A percentile compares a stretch with the other conserved stretches of the same genome.
These are phyloP conservation scores for Camellia oleifera DNA, from an alignment of 179 eudicot species.

Conservation along the genomic window DNA sequence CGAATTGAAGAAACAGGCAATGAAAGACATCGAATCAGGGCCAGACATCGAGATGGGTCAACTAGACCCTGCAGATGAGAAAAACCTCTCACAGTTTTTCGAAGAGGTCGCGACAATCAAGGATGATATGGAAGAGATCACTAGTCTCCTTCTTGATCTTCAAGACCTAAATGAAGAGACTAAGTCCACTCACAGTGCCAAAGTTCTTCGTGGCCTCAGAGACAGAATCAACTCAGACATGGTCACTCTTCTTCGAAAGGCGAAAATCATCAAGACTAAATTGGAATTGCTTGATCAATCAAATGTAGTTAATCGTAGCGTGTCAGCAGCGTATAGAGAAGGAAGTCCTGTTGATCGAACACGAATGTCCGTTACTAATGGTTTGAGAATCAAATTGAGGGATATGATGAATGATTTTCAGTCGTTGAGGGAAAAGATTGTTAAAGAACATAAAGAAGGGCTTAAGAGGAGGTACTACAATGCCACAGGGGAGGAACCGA, in stretches of 20 bases:
- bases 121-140: constrained; percentile 42
- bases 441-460: constrained; percentile 52
- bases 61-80: constrained; percentile 17
- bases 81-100: constrained; percentile 54
- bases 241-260: constrained; percentile 49
- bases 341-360: constrained; percentile 58
- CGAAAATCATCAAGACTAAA: constrained; percentile 38
- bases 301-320: constrained; percentile 38
- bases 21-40: constrained; percentile 18
- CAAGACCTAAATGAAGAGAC: constrained; percentile 53
- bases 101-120: constrained; percentile 48
- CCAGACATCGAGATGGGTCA: constrained; percentile 22
- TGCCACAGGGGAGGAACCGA: constrained; percentile 52
- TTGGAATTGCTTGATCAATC: constrained; percentile 51
- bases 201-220: constrained; percentile 44
- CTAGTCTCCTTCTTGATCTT: constrained; percentile 44
- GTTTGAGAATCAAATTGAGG: constrained; percentile 49
- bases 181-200: constrained; percentile 54
- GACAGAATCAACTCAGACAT: constrained; percentile 58
- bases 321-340: constrained; percentile 34
- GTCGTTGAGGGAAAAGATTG: constrained; percentile 41
- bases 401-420: constrained; percentile 60
- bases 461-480: constrained; percentile 55
- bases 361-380: constrained; percentile 46
- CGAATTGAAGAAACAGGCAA: constrained; percentile 28